Base-by-base conservation (phyloP, 257 asterid species). In the Solanum pinnatisectum region DNA sequence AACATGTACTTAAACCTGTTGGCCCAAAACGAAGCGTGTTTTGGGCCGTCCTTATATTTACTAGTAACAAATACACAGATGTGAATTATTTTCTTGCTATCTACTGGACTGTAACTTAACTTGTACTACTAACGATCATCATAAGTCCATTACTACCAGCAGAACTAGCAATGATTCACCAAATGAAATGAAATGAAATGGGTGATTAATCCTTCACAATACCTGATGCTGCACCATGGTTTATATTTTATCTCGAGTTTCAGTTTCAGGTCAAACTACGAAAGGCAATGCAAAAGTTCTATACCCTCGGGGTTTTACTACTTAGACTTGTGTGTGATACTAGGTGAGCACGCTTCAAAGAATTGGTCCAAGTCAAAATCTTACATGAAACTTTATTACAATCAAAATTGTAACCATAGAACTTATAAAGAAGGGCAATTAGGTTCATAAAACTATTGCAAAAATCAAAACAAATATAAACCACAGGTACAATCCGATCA, bases 381-480 rank as follows among this genome's bases (percentile, higher is more conserved):
- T 87, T 76, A 87, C 86, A 87, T 77, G 78, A 87, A 37, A 37
- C 74, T 33, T 87, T 87, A 87, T 78, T 87, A 87, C 85, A 56
- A 87, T 77, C 52, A 74, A 87, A 76, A 74, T 52, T 87, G 78
- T 77, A 87, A 87, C 6, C 86, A 87, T 87, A 25, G 40, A 73
- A 86, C 83, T 86, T 18, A 72, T 20, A 73, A 73, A 22, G 68
- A 44, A 39, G 59, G 25, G 59, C 20, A 23, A 74, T 72, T 33
- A 73, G 60, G 73, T 74, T 74, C 83, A 72, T 32, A 74, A 52
- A 86, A 86, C 85, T 74, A 73, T 32, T 35, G 88, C 84, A 52
- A 35, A 86, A 52, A 74, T 12, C 67, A 40, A 72, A 86, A 52
- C 56, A 52, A 36, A 73, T 86, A 74, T 86, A 86, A 86, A 74